These are phyloP conservation scores for Mallotus repandus DNA, from an alignment of 441 rosid genomes.

Conservation along the genomic window DNA sequence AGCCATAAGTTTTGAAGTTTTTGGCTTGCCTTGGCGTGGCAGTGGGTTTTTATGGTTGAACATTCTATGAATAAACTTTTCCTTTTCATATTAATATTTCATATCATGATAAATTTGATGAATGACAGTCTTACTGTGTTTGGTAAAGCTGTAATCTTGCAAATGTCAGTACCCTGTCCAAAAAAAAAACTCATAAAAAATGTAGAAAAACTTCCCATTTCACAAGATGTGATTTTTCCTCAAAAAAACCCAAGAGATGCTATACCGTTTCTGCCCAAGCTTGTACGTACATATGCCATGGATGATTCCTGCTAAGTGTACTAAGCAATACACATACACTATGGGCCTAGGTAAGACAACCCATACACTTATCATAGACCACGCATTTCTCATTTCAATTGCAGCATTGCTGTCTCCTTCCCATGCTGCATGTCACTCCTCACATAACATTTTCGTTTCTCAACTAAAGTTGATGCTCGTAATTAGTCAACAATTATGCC, in stretches of 20 bases:
- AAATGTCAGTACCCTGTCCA: neutral
- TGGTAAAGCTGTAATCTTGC: constrained; percentile 2
- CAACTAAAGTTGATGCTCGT: neutral
- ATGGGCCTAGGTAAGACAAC: neutral
- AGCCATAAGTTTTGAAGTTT: neutral
- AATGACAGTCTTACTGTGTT: neutral
- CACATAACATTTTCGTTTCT: neutral
- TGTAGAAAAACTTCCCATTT: neutral
- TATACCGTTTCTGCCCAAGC: neutral
- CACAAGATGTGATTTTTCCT: constrained; percentile 1
- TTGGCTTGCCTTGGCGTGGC: neutral
- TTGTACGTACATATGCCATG: neutral
- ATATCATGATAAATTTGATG: neutral
- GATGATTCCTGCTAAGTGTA: neutral
- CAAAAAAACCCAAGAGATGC: constrained; percentile 13
- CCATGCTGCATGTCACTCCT: neutral
- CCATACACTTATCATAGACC: neutral
- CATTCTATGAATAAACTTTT: neutral
- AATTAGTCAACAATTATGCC: neutral
- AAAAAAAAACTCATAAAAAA: neutral
- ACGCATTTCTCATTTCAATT: neutral
- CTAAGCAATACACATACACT: neutral
- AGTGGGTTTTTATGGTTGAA: neutral
- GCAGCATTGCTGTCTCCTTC: neutral
- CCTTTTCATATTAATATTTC: neutral